A percentile compares a stretch with the other conserved stretches of the same genome.
Evolutionary conservation across 106 monocot species (phyloP).

Genomic region (Allium cepa): DNA sequence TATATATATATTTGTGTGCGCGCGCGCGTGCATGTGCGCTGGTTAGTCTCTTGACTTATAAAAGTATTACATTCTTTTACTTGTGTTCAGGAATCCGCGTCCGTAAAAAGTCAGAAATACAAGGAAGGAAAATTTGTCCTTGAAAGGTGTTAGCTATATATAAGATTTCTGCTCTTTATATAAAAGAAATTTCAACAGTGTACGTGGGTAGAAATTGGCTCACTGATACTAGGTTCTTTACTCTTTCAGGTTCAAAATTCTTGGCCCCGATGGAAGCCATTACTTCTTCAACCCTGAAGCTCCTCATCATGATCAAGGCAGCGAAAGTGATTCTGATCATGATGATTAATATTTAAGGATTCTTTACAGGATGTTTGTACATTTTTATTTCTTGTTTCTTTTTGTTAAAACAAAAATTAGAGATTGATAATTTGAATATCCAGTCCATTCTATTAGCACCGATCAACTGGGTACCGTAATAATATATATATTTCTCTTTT

Average conservation of each 20-base stretch:
- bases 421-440: no score
- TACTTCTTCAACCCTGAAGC: conserved; percentile 48
- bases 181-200: no score
- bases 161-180: no score
- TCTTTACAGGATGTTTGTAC: conserved; percentile 1
- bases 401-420: no score
- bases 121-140: conserved; percentile 89
- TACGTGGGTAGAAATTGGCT: no score
- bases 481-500: no score
- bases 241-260: conserved; percentile 65
- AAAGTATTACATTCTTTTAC: no score
- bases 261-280: conserved; percentile 68
- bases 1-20: no score
- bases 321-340: conserved; percentile 79
- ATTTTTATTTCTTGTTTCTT: neutral
- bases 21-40: no score
- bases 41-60: no score
- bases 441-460: no score
- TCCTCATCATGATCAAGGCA: conserved; percentile 22
- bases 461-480: no score
- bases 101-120: conserved; percentile 83
- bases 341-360: conserved; percentile 29
- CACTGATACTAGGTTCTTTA: neutral
- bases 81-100: conserved; percentile 45
- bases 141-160: conserved; percentile 33